Base-by-base conservation (phyloP, 2,329 filamentous ascomycete species). In the Huntiella savannae region DNA sequence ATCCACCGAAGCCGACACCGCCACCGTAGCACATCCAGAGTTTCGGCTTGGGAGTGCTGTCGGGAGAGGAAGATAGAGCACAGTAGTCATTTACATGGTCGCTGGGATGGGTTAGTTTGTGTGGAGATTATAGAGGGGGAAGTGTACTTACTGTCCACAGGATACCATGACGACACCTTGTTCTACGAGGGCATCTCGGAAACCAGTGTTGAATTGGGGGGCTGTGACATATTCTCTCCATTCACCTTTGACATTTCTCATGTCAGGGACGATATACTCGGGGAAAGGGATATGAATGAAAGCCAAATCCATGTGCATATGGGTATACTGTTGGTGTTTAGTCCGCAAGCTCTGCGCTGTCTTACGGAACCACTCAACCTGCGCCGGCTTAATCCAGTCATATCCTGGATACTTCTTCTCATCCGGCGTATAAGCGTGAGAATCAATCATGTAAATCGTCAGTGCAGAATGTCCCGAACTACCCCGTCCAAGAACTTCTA, bases 1-100 rank as follows among this genome's bases (percentile, higher is more conserved):
- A 98, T 0, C 91, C 91, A 47, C 91, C 91, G 55, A 98, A 94
- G 1, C 91, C 91, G 22, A 78, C 75, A 19, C 82, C 91, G 32
- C 91, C 91, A 6, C 79, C 88, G 61, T 96, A 96, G 66, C 91
- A 98, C 87, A 98, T 94, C 91, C 91, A 98, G 2, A 96, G 65
- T 28, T 79, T 73, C 0, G 81, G 78, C 42, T 70, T 69, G n/a
- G 67, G 62, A 16, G 67, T 60, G 3, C 66, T 57, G 16, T 57
- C 58, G 7, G n/a, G 12, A 8, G 39, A 41, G 34, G 59, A 60
- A 1, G 71, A 77, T 6, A 95, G 70, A 52, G 82, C 78, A 60
- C 91, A 98, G 60, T 95, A 96, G 57, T 98, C 91, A 58, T 98
- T 98, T 53, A 82, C 88, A 58, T 98, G 91, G 57, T 98, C 91